Evolutionary conservation across 1,284 basidiomycete genomes (phyloP), one percentile per base, ranked within the genome.

Genomic region (Sphagnurus paluster): DNA sequence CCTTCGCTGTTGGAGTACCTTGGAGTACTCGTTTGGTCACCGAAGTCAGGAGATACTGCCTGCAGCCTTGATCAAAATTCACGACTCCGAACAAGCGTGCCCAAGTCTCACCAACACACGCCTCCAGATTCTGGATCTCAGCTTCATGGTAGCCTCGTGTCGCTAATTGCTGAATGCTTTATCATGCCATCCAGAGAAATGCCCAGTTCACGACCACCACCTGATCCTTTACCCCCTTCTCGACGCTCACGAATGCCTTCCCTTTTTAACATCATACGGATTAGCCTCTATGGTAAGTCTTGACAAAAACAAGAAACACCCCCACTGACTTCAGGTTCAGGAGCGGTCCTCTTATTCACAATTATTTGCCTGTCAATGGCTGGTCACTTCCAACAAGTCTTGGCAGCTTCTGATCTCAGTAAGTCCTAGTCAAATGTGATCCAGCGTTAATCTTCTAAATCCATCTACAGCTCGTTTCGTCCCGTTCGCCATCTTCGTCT

Each of bases 401-500:
- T 90, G 53, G 72, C 79, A 51, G 71, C 85, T 54, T 87, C 84
- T 48, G 85, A 90, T 66, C 82, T 90, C 62, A 90, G 87, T 90
- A 64, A 65, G 85, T 70, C 38, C 21, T 23, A 11, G 23, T 24
- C 42, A 19, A 37, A 32, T 35, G 25, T 26, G 20, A 29, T 14
- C 49, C 35, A 14, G 28, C 25, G 11, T 32, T 41, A 23, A 53
- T n/a, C n/a, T 49, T 46, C 41, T 51, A 26, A 51, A 44, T 16
- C 17, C 20, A 16, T 20, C 37, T 46, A 26, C 58, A 90, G 88
- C 87, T 69, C 85, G 81, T 71, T 91, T 90, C 62, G 81, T 91
- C 38, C 88, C 88, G 14, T 87, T 90, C 57, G 82, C 87, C 47
- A 79, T 90, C 60, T 90, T 90, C 56, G 86, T 89, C 34, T 87